Conservation (phyloP, 345 rosid species). For the Citrus reticulata region DNA sequence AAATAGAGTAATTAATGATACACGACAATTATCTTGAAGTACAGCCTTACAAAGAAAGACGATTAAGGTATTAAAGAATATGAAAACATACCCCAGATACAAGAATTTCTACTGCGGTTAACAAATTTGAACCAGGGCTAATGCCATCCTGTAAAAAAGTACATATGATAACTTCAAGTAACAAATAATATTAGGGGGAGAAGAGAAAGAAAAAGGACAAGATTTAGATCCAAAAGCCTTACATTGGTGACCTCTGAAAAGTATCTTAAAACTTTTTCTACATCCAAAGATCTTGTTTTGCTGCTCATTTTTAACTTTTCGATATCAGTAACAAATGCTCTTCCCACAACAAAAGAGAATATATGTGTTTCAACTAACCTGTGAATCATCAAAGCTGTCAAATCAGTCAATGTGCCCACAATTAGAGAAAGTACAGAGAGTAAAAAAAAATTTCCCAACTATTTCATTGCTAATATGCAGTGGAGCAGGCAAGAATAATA, state of each 20-base stretch:
- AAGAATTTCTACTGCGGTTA: constrained; percentile 86
- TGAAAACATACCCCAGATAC: constrained; percentile 80
- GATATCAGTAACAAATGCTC: constrained; percentile 98
- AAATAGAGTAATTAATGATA: neutral
- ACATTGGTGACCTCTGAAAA: constrained; percentile 90
- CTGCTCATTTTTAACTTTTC: constrained; percentile 95
- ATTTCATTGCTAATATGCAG: neutral
- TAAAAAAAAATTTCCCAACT: neutral
- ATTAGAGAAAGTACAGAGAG: constrained; percentile 5
- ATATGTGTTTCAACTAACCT: constrained; percentile 99
- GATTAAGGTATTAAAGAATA: constrained; percentile 9
- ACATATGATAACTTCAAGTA: constrained; percentile 16
- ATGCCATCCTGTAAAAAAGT: constrained; percentile 70
- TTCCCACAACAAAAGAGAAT: constrained; percentile 97
- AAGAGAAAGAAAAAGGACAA: constrained; percentile 1
- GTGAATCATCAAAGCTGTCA: constrained; percentile 38
- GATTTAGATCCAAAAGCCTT: constrained; percentile 24
- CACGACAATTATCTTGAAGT: neutral
- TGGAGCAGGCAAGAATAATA: neutral
- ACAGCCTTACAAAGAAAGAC: neutral
- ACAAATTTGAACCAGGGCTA: constrained; percentile 87
- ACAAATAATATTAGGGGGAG: neutral
- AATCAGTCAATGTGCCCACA: constrained; percentile 23
- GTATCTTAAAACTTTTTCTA: constrained; percentile 55
- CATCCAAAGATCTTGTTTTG: constrained; percentile 85